These are phyloP conservation scores for Trichoderma afroharzianum DNA, from an alignment of 2,329 filamentous ascomycete species.

Conservation along the genomic window DNA sequence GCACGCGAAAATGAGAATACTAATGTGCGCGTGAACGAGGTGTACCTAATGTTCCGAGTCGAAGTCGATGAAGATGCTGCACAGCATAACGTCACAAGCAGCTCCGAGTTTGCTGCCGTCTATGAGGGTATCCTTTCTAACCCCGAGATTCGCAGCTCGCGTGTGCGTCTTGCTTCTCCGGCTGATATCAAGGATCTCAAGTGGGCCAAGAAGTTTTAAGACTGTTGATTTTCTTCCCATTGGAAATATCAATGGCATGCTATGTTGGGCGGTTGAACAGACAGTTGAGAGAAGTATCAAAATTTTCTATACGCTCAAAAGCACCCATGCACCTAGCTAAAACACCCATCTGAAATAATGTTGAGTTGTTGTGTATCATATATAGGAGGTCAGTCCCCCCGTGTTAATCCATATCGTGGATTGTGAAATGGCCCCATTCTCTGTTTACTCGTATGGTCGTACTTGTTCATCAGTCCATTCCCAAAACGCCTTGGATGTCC, in stretches of 20 bases:
- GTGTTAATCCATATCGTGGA: not conserved
- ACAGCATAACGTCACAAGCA: not conserved
- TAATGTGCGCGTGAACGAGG: not conserved
- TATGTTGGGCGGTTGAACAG: too few species aligned
- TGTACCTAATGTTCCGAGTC: not conserved
- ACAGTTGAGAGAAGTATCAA: not conserved
- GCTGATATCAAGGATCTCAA: not conserved
- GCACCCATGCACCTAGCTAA: not conserved
- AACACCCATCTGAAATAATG: not conserved
- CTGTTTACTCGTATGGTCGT: not conserved
- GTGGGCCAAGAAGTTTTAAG: not conserved
- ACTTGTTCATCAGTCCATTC: not conserved
- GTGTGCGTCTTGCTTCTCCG: not conserved
- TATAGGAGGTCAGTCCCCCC: not conserved
- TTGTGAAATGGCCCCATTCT: not conserved
- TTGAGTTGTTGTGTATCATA: not conserved
- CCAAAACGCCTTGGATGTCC: not conserved
- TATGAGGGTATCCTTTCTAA: not conserved
- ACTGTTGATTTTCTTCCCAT: not conserved
- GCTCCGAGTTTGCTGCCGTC: not conserved
- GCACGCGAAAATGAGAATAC: not conserved
- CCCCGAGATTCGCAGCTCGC: not conserved
- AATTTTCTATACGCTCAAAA: not conserved
- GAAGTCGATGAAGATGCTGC: not conserved
- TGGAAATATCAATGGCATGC: not conserved